Evolutionary conservation across 2,329 filamentous ascomycete species (phyloP), one percentile per base, ranked within the genome.

Genomic region (Ramularia endophylla): DNA sequence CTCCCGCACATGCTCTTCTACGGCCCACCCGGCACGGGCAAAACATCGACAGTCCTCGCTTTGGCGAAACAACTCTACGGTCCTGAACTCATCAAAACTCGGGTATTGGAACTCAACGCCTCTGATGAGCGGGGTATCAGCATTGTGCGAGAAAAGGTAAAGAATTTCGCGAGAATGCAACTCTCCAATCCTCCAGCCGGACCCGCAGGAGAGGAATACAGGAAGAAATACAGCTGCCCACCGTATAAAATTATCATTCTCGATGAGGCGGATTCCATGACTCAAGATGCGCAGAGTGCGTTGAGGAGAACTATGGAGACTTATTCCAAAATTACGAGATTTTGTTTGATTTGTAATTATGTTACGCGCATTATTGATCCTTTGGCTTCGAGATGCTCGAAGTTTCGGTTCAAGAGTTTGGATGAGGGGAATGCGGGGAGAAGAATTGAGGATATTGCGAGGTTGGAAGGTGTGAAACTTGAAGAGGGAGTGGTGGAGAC

Each of bases 1-100:
- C 83, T 98, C 28, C 92, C 92, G 3, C 94, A 99, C 67, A 95
- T 98, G 87, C 85, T 99, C 58, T 97, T 97, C 74, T 98, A 98
- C 63, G 92, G 92, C 3, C 92, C 94, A 0, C 94, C 92, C 0
- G 92, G 92, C 30, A 98, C 92, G 0, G 92, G 92, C 55, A 99
- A 99, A 71, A 99, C 92, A 1, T 95, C 87, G 2, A 98, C 94
- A 0, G 88, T 99, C 56, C 85, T 99, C 50, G 94, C 94, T 2
- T 82, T 98, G 20, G 89, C 92, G 41, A 95, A 95, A 68, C 89
- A 97, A 62, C 84, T 99, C 46, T 98, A 94, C 68, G 94, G 92
- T 1, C 92, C 92, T 30, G 87, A 95, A 53, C 81, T 98, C 57
- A 85, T 95, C 59, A 89, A 87, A 59, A 80, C 87, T 11, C 85